Base-by-base conservation (phyloP, 2,329 filamentous ascomycete species). In the Anthostomella pinea region DNA sequence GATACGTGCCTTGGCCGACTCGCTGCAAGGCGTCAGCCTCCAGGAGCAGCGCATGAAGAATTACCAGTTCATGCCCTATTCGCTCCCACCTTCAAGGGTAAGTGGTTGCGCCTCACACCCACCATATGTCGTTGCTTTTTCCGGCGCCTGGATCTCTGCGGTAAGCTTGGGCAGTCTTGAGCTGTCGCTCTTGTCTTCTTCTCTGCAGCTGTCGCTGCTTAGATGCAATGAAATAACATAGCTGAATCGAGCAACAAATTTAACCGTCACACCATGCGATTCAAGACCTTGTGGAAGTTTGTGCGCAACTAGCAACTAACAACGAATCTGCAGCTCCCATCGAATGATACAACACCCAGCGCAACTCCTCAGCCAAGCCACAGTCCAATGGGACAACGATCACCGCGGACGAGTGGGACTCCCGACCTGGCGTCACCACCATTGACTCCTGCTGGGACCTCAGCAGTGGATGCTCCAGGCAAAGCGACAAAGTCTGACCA, bases 21-120 rank as follows among this genome's bases (percentile, higher is more conserved):
- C 79, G 16, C 69, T 95, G 17, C 84, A 88, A 48, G 79, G 80
- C 45, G 76, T 81, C 30, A 80, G 83, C 52, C 73, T 95, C 43
- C 90, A 96, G 66, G 84, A 90, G 53, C 77, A 81, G 39, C 80
- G 90, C 46, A 79, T 95, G 71, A 85, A 85, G 58, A 87, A 89
- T 58, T 95, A 88, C 65, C 82, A 85, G 27, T 97, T 90, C 57
- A 90, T 96, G 60, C 84, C 91, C 21, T 82, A 95, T 46, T 97
- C 93, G 22, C 72, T 97, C 34, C 91, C 93, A 23, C 75, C 79
- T 20, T 91, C 87, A 29, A 78, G 87, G 66, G 87, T 91, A 80
- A 65, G 84, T 76, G 16, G 39, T 41, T 62, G 11, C 66, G 57
- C 38, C 26, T 32, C 39, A 33, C 38, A 38, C 32, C 18, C n/a